phyloP scores from a whole-genome alignment of 441 rosid genomes.

The Geranium incanum region DNA sequence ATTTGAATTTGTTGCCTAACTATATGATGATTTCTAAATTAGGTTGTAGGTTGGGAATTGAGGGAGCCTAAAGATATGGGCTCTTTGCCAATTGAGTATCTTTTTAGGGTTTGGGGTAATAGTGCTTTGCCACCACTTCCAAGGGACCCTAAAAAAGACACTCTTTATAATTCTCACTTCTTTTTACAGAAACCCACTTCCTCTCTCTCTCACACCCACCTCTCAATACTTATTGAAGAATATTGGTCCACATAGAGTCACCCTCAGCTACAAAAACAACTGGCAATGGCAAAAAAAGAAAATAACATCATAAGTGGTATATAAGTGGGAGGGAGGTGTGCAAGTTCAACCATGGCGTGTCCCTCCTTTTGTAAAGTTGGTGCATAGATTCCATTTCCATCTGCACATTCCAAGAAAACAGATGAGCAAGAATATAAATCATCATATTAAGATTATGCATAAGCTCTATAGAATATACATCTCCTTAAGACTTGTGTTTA shows the following conservation, averaged over 20 bases:
- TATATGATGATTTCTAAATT: neutral
- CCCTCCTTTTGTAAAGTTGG: slow-evolving; percentile 1
- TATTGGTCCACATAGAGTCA: slow-evolving; percentile 36
- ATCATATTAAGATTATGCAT: too few species aligned
- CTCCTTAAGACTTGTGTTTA: too few species aligned
- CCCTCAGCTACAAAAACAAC: slow-evolving; percentile 19
- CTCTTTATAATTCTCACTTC: slow-evolving; percentile 27
- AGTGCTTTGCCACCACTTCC: slow-evolving; percentile 41
- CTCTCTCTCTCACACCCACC: slow-evolving; percentile 21
- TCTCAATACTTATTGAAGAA: slow-evolving; percentile 23
- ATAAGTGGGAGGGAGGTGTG: too few species aligned
- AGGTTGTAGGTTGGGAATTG: neutral
- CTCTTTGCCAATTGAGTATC: slow-evolving; percentile 14
- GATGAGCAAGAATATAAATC: too few species aligned
- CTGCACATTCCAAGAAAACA: neutral
- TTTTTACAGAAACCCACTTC: slow-evolving; percentile 38
- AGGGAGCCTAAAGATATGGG: slow-evolving; percentile 29
- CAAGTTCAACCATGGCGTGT: neutral
- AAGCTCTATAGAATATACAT: too few species aligned
- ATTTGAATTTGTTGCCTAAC: neutral
- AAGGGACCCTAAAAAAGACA: neutral
- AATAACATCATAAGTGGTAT: too few species aligned
- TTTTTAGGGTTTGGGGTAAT: slow-evolving; percentile 28
- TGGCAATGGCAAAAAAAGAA: neutral
- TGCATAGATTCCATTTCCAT: neutral